A percentile compares a stretch with the other conserved stretches of the same genome.
Conservation (phyloP, 768 basidiomycete species). For the Trametes coccinea region DNA sequence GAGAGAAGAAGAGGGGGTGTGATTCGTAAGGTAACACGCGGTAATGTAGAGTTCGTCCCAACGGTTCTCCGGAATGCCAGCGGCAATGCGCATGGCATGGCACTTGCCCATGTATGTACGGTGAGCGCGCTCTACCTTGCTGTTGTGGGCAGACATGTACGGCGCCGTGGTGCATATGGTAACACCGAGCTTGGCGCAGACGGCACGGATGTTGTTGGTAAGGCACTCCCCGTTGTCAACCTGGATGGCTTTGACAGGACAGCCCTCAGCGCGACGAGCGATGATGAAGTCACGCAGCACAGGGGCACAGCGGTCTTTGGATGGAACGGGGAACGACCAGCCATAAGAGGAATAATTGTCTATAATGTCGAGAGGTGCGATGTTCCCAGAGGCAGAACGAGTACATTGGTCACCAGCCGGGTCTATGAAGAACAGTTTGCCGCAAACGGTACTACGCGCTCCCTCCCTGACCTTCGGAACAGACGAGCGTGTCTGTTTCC, state of each 20-base stretch:
- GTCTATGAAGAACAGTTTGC: slow-evolving; percentile 36
- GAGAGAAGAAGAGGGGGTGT: slow-evolving; percentile 1
- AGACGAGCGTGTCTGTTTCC: slow-evolving; percentile 38
- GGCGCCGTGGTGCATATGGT: slow-evolving; percentile 30
- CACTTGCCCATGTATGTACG: slow-evolving; percentile 32
- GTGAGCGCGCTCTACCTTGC: slow-evolving; percentile 39
- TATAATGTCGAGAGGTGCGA: slow-evolving; percentile 36
- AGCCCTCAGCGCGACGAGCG: slow-evolving; percentile 26
- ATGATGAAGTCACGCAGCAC: slow-evolving; percentile 34
- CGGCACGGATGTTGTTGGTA: not conserved
- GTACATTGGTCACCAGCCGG: slow-evolving; percentile 20
- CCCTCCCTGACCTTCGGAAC: slow-evolving; percentile 36
- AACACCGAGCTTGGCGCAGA: slow-evolving; percentile 3
- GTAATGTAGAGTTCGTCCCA: slow-evolving; percentile 17
- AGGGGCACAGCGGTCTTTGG: slow-evolving; percentile 29
- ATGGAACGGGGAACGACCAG: slow-evolving; percentile 37
- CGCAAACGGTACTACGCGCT: slow-evolving; percentile 12
- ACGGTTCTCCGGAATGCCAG: slow-evolving; percentile 1
- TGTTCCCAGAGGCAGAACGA: slow-evolving; percentile 3
- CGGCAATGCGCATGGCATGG: slow-evolving; percentile 5
- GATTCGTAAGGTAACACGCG: slow-evolving; percentile 16
- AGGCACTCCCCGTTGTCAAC: slow-evolving; percentile 31
- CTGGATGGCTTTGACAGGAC: slow-evolving; percentile 18
- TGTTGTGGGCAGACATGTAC: slow-evolving; percentile 41
- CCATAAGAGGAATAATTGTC: slow-evolving; percentile 33